Base-by-base conservation (phyloP, 164 flowering plant species). In the Vitis labrusca region DNA sequence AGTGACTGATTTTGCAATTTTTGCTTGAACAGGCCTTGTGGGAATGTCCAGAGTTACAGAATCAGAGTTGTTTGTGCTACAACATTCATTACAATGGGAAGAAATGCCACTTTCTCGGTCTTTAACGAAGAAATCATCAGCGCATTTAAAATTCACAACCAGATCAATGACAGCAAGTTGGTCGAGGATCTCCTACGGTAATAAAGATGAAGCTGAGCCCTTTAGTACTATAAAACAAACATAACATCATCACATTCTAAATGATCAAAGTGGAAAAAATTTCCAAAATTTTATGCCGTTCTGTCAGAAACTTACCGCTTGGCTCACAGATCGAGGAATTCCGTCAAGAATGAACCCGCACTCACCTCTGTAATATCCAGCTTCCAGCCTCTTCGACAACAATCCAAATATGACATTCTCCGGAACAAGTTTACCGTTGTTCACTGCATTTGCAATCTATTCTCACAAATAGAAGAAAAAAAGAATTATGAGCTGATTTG, bases 91-190 rank as follows among this genome's bases (percentile, higher is more conserved):
- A 61, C 83, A 77, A 54, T 71, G 69, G 6, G 79, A 60, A 76
- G 78, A 82, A 17, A 74, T 50, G 8, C 81, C 76, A 64, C 68
- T 64, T 55, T 80, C 81, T 49, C 70, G 63, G 74, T 71, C 73
- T 59, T 73, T 77, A 55, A 77, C 48, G 68, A 80, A 63, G 63
- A 68, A 81, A 15, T 80, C 83, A 37, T 81, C 85, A 6, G 73
- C 53, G 76, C 84, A 80, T 74, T 84, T 89, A 55, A 89, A 84
- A 69, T 87, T 87, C 63, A 89, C 80, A 49, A 87, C 91, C 65
- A 87, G 70, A 71, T 85, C 90, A 53, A 88, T 77, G 65, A 86
- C 89, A 29, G 84, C 85, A 73, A 83, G 71, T 78, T 88, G 78
- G 60, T 85, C 88, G 51, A 88, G 85, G 68, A 88, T 84, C 79